Conservation (phyloP, 208 protist species). For the Vickermania spadyakhi region DNA sequence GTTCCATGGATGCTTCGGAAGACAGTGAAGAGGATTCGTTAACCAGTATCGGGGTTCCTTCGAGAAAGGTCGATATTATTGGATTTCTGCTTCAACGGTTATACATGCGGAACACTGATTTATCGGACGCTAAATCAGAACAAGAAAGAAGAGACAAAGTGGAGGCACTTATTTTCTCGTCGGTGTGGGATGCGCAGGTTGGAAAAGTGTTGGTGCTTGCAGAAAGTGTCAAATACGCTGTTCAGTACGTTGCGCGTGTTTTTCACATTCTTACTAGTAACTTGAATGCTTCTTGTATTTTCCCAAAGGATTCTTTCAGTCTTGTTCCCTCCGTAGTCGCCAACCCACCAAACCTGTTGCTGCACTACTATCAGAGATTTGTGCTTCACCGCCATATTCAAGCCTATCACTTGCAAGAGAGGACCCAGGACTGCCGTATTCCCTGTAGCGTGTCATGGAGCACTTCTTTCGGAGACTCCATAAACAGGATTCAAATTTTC, state of each 20-base stretch:
- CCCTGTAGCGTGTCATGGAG: not conserved
- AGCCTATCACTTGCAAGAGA: not conserved
- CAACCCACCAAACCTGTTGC: not conserved
- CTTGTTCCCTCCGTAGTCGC: not conserved
- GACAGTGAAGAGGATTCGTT: too few species aligned
- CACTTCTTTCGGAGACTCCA: too few species aligned
- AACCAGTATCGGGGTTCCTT: too few species aligned
- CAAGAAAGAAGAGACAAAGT: too few species aligned
- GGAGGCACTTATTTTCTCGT: too few species aligned
- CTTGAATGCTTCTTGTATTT: slow-evolving; percentile 14
- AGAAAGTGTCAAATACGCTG: slow-evolving; percentile 12
- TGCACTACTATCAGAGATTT: not conserved
- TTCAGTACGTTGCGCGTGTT: slow-evolving; percentile 21
- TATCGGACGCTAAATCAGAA: too few species aligned
- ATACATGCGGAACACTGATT: too few species aligned
- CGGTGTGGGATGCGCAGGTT: slow-evolving; percentile 35
- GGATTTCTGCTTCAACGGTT: too few species aligned
- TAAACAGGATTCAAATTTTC: not conserved
- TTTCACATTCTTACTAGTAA: slow-evolving; percentile 46
- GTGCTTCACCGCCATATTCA: not conserved
- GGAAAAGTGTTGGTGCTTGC: slow-evolving; percentile 36
- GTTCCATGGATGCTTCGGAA: too few species aligned
- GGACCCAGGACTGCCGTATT: not conserved
- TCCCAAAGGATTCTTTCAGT: slow-evolving; percentile 4
- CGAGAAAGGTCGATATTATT: too few species aligned